Conservation (phyloP, 208 protist species). For the Porcisia hertigi region DNA sequence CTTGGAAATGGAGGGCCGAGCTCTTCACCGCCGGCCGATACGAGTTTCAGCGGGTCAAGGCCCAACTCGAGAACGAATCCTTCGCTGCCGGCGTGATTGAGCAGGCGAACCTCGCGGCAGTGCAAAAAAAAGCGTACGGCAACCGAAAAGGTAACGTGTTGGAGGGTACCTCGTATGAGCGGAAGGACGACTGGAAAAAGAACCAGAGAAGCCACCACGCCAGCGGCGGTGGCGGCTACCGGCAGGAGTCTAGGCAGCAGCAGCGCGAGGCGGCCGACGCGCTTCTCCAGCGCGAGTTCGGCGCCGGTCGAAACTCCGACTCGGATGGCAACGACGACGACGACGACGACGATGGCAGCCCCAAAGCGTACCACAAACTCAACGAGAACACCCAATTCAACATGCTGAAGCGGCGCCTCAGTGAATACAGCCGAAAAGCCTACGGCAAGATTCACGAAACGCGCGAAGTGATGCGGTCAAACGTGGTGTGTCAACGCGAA, state of each 20-base stretch:
- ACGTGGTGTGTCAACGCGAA: constrained; percentile 99
- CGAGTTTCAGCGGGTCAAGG: constrained; percentile 96
- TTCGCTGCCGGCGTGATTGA: constrained; percentile 83
- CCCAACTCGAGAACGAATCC: constrained; percentile 96
- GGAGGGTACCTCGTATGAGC: constrained; percentile 87
- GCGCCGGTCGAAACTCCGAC: constrained; percentile 21
- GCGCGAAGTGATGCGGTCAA: constrained; percentile 82
- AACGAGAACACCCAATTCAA: constrained; percentile 91
- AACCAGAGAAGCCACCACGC: constrained; percentile 19
- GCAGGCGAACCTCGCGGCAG: constrained; percentile 82
- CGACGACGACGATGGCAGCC: constrained; percentile 53
- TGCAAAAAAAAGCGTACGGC: constrained; percentile 92
- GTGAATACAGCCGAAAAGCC: constrained; percentile 96
- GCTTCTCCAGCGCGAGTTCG: constrained; percentile 49
- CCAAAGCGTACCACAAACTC: constrained; percentile 84
- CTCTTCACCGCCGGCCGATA: constrained; percentile 94
- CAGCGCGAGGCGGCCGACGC: constrained; percentile 68
- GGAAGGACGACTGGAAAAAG: constrained; percentile 56
- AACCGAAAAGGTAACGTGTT: constrained; percentile 91
- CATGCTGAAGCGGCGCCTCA: constrained; percentile 95
- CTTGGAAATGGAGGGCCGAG: constrained; percentile 99
- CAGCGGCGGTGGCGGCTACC: constrained; percentile 52
- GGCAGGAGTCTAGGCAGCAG: constrained; percentile 62
- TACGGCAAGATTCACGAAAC: constrained; percentile 98
- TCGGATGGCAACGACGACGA: constrained; percentile 21